Percentiles rank a stretch among this genome's conserved stretches.
Conservation (phyloP, 2,329 filamentous ascomycete genomes). For the Catunica adiposa region DNA sequence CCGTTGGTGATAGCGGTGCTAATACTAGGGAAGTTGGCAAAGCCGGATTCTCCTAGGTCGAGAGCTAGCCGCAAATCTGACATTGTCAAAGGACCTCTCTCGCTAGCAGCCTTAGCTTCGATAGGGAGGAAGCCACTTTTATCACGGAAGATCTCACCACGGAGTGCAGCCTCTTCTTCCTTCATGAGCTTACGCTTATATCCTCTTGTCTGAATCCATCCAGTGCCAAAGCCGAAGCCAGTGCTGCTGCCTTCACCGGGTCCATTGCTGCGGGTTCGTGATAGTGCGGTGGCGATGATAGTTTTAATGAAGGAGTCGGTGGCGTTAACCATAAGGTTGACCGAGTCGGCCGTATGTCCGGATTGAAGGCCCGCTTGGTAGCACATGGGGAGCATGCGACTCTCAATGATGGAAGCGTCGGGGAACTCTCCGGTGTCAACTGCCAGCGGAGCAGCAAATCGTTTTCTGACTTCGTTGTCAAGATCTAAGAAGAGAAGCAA, state of each 20-base stretch:
- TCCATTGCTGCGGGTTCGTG: conserved; percentile 47
- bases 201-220: conserved; percentile 62
- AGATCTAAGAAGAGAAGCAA: conserved; percentile 31
- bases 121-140: conserved; percentile 64
- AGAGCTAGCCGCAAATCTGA: conserved; percentile 63
- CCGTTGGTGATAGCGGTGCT: conserved; percentile 51
- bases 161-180: conserved; percentile 57
- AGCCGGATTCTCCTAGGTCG: conserved; percentile 56
- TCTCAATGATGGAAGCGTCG: conserved; percentile 44
- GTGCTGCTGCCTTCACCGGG: conserved; percentile 44
- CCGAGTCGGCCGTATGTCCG: conserved; percentile 42
- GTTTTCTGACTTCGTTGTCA: conserved; percentile 50
- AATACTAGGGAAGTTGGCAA: conserved; percentile 63
- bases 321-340: conserved; percentile 47
- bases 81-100: conserved; percentile 56
- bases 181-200: conserved; percentile 58
- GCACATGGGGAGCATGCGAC: conserved; percentile 50
- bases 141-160: conserved; percentile 60
- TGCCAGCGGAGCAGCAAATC: conserved; percentile 45
- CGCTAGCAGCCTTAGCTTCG: conserved; percentile 60
- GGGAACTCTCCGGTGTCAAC: conserved; percentile 55
- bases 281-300: conserved; percentile 44
- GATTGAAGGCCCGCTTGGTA: conserved; percentile 47
- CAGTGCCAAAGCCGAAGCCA: conserved; percentile 47
- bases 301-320: conserved; percentile 54